Conservation (phyloP, 2,329 filamentous ascomycete species). For the Sporothrix pseudoabietina region DNA sequence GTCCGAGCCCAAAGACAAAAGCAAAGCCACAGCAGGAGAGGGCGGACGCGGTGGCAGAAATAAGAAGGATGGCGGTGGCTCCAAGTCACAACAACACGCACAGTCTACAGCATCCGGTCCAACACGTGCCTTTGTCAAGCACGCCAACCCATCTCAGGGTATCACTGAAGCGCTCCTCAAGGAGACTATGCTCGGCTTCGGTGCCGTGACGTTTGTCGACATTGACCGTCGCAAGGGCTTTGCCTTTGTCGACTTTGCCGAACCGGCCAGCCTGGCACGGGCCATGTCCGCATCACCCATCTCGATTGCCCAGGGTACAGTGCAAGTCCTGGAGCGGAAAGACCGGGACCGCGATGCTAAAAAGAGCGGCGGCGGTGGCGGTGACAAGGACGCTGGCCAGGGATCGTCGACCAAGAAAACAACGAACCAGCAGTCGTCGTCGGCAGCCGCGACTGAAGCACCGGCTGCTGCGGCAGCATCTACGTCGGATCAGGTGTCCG, state of each 20-base stretch:
- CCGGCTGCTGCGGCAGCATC: neutral
- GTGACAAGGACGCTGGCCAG: neutral
- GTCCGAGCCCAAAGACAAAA: conserved; percentile 11
- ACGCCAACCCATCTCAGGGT: conserved; percentile 85
- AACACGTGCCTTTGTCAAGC: conserved; percentile 75
- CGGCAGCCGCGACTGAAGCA: neutral
- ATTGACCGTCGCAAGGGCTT: conserved; percentile 95
- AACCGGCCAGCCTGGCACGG: conserved; percentile 70
- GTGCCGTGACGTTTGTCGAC: conserved; percentile 75
- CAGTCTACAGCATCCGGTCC: conserved; percentile 46
- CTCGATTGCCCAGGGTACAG: conserved; percentile 77
- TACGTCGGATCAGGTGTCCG: conserved; percentile 23
- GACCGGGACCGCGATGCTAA: conserved; percentile 60
- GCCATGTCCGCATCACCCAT: conserved; percentile 82
- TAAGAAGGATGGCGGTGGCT: neutral
- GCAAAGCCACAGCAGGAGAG: neutral
- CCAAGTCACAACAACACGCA: conserved; percentile 15
- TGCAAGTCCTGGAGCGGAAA: conserved; percentile 83
- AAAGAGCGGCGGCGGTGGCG: conserved; percentile 23
- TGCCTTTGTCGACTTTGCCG: conserved; percentile 86
- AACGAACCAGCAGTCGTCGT: neutral
- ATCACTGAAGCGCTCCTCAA: conserved; percentile 81
- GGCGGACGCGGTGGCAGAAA: conserved; percentile 3
- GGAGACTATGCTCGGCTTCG: conserved; percentile 72
- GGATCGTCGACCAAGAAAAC: conserved; percentile 13